Base-by-base conservation (phyloP, 1,284 basidiomycete genomes). In the Fomitopsis palustris region DNA sequence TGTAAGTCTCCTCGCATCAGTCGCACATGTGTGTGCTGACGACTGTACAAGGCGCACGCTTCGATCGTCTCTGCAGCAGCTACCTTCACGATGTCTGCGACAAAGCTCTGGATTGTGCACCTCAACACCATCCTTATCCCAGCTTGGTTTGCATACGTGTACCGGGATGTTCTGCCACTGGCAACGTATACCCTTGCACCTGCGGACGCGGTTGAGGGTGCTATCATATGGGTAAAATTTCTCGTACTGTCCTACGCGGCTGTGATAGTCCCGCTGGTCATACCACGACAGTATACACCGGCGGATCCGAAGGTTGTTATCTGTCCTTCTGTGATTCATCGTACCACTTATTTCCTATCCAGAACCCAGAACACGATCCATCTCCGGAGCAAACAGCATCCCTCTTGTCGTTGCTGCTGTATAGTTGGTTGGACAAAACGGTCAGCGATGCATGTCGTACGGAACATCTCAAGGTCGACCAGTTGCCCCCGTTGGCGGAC, bases 301-400 rank as follows among this genome's bases (percentile, higher is more conserved):
- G 66, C 71, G 1, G 73, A 79, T 57, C 75, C 69, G 27, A 65
- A 78, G 66, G 82, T 81, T 49, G 29, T n/a, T n/a, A n/a, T 3
- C 19, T 19, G 14, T 16, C 39, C 14, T 21, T 21, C 16, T 27
- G 23, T 1, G 5, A 17, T 35, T 35, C 49, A 21, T 33, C 3
- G 31, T 52, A 12, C 12, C 3, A 21, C 49, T 51, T 14, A 51
- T n/a, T 33, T 14, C 29, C 27, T 35, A 6, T 41, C 27, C 23
- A 82, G 80, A 67, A 78, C 53, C 77, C 78, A 2, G 66, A 69
- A 61, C 23, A 21, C n/a, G 17, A 39, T 10, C 55, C 55, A 27
- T 23, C 19, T 25, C 83, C 85, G 2, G 88, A 91, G 66, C 88
- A 90, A 67, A 87, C 84, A 0, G 81, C 86, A 0, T 84, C 86